Base-by-base conservation (phyloP, 1,139 yeast genomes). In the Sugiyamaella grinbergsii region DNA sequence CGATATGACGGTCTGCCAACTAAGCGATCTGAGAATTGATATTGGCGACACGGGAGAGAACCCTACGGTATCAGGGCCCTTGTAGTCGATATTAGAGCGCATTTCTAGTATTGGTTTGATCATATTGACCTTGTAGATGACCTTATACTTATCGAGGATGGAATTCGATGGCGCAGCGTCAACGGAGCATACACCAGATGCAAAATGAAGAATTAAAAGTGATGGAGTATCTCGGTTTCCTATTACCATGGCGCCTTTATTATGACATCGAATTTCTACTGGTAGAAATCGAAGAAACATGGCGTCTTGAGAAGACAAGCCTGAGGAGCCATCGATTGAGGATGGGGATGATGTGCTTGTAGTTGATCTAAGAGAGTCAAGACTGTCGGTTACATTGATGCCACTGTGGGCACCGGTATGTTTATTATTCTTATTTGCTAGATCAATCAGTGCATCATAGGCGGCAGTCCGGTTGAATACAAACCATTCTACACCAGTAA, bases 161-260 rank as follows among this genome's bases (percentile, higher is more conserved):
- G 75, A 75, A 0, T 73, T 72, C 0, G 94, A 67, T 8, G 70
- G 69, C 1, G 74, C 70, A 11, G 81, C 72, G 64, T 91, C 96
- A 1, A 85, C 54, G 0, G 74, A 58, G 0, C 91, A 90, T n/a
- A 69, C 70, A 1, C 82, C 83, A 2, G 74, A 62, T 6, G 77
- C 73, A 61, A 77, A 85, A 7, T 89, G 82, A 4, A 78, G 72
- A 2, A 89, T 82, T 42, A 86, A 58, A 10, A 93, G 70, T 0
- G 91, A 80, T 0, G 95, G 86, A 0, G 96, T 89, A 10, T 80
- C 76, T 50, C 78, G 73, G 66, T 90, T 91, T 5, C 98, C 98
- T 31, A 89, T 62, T 1, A 89, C 83, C 31, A 88, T 54, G 0
- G 95, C 85, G 0, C 93, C 91, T 52, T 80, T 83, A 41, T 41